Percentiles rank a stretch among this genome's conserved stretches.
phyloP scores from a whole-genome alignment of 139 green algal genomes.

The Pseudopediastrum boryanum region DNA sequence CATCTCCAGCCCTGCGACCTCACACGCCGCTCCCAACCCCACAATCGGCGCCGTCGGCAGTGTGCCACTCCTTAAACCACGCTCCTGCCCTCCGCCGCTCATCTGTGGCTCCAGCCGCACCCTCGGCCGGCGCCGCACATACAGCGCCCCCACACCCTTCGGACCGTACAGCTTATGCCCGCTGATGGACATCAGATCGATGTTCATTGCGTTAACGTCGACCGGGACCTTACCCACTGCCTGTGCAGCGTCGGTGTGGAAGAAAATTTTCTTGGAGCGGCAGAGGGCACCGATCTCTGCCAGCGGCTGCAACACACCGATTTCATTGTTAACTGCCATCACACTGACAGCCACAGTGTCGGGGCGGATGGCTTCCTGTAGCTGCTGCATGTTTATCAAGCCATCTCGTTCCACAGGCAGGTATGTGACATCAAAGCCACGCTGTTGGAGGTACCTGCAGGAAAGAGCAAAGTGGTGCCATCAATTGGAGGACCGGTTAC shows the following conservation, averaged over 20 bases:
- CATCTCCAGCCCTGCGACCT: slow-evolving; percentile 87
- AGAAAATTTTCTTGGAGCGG: slow-evolving; percentile 77
- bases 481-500: no score
- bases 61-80: slow-evolving; percentile 86
- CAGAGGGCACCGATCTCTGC: slow-evolving; percentile 91
- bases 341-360: slow-evolving; percentile 93
- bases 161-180: slow-evolving; percentile 99
- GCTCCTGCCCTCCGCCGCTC: slow-evolving; percentile 95
- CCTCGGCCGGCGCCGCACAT: slow-evolving; percentile 90
- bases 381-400: slow-evolving; percentile 82
- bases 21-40: slow-evolving; percentile 88
- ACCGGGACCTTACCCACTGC: slow-evolving; percentile 96
- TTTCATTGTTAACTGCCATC: slow-evolving; percentile 99
- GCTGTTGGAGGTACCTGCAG: slow-evolving; percentile 84
- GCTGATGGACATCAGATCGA: slow-evolving; percentile 89
- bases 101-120: slow-evolving; percentile 96
- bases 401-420: slow-evolving; percentile 90
- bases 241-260: slow-evolving; percentile 96
- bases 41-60: slow-evolving; percentile 90
- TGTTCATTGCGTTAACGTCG: slow-evolving; percentile 86
- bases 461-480: neutral
- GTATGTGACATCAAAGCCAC: slow-evolving; percentile 94
- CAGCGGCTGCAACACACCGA: slow-evolving; percentile 89
- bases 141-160: slow-evolving; percentile 97
- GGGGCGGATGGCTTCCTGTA: slow-evolving; percentile 79